A percentile compares a stretch with the other conserved stretches of the same genome.
These are phyloP conservation scores for Penicillium psychrofluorescens DNA, from an alignment of 495 filamentous ascomycete species.

Conservation along the genomic window DNA sequence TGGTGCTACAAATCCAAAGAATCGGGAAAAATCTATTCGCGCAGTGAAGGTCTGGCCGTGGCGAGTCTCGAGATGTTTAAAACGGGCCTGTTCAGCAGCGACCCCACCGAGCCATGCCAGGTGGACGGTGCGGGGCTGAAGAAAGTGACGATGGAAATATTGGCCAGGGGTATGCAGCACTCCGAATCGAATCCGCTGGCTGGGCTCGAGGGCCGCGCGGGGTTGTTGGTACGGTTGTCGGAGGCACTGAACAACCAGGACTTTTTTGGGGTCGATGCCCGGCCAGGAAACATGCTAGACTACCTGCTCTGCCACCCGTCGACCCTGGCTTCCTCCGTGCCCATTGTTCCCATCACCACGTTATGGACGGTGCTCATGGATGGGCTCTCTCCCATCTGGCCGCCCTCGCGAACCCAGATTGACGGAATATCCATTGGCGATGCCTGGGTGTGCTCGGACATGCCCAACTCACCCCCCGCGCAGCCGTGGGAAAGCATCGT, in stretches of 20 bases:
- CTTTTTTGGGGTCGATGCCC: conserved; percentile 75
- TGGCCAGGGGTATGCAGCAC: conserved; percentile 80
- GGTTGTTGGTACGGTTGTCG: conserved; percentile 67
- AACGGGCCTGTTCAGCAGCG: conserved; percentile 82
- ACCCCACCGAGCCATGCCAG: conserved; percentile 71
- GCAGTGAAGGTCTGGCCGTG: conserved; percentile 89
- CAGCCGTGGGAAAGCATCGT: conserved; percentile 89
- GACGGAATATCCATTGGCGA: conserved; percentile 87
- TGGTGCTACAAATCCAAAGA: conserved; percentile 87
- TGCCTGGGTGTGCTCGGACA: conserved; percentile 82
- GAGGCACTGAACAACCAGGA: conserved; percentile 74
- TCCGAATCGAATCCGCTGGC: conserved; percentile 73
- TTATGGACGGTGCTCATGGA: conserved; percentile 88
- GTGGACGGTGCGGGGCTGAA: conserved; percentile 80
- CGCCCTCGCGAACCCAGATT: conserved; percentile 76
- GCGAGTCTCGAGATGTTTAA: conserved; percentile 98
- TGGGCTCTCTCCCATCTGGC: conserved; percentile 84
- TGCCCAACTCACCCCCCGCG: conserved; percentile 66
- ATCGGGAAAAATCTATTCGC: conserved; percentile 73
- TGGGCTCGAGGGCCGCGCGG: conserved; percentile 80
- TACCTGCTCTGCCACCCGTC: conserved; percentile 87
- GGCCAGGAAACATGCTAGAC: conserved; percentile 97
- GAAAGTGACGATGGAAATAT: conserved; percentile 62
- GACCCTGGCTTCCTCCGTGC: conserved; percentile 77
- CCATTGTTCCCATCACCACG: conserved; percentile 84